Conservation (phyloP, 129 eudicot species). For the Helianthus tuberosus region DNA sequence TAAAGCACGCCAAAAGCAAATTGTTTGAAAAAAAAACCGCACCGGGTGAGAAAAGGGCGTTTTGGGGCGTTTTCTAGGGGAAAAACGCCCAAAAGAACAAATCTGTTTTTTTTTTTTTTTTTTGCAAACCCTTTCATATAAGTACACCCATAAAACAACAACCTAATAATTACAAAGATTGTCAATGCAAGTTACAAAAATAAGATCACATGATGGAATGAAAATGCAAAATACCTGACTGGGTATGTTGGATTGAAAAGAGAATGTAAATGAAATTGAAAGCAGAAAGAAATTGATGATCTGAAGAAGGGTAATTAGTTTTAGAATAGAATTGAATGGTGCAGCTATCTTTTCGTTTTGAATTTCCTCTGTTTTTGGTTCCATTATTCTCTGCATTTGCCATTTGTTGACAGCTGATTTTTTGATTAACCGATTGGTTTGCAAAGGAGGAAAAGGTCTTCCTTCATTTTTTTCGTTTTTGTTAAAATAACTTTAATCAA, state of each 20-base stretch:
- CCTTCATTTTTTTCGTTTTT: background rate
- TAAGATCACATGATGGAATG: no score
- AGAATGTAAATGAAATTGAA: background rate
- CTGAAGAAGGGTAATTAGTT: conserved; percentile 16
- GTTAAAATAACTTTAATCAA: no score
- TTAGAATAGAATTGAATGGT: conserved; percentile 28
- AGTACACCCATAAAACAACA: no score
- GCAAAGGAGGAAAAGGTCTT: conserved; percentile 18
- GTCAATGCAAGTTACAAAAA: no score
- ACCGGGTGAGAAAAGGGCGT: no score
- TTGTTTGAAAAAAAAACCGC: no score
- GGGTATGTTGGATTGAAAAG: conserved; percentile 17
- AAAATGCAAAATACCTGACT: conserved; percentile 1
- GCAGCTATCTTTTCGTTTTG: conserved; percentile 33
- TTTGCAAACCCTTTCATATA: no score
- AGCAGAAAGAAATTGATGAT: conserved; percentile 33
- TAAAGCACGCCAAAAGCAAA: no score
- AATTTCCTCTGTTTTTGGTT: conserved; percentile 23
- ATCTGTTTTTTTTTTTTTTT: no score
- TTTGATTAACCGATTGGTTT: background rate
- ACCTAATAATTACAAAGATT: no score
- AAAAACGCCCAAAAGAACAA: no score
- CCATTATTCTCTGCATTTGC: conserved; percentile 30
- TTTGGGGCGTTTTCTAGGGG: no score
- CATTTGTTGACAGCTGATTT: conserved; percentile 29